Evolutionary conservation across 1,284 basidiomycete genomes (phyloP).

Genomic region (Pseudozyma flocculosa): DNA sequence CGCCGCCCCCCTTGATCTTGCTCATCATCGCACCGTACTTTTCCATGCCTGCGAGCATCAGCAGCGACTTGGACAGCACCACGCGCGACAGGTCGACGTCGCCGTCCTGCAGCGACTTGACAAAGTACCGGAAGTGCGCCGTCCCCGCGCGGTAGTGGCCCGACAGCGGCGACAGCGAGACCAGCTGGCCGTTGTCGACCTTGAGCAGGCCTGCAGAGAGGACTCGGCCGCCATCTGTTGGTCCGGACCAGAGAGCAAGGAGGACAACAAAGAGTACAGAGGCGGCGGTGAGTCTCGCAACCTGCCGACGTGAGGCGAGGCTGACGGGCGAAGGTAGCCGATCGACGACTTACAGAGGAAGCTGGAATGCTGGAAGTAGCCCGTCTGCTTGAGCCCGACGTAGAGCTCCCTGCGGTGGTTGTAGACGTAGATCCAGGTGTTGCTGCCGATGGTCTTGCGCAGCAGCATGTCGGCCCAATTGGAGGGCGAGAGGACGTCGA

Average conservation of each 20-base stretch:
- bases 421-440: conserved; percentile 50
- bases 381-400: conserved; percentile 47
- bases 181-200: conserved; percentile 37
- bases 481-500: conserved; percentile 27
- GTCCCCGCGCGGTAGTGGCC: conserved; percentile 47
- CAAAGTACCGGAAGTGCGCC: conserved; percentile 47
- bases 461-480: conserved; percentile 43
- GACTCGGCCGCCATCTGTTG: conserved; percentile 31
- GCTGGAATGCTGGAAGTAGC: conserved; percentile 48
- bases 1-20: conserved; percentile 20
- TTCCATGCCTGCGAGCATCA: conserved; percentile 42
- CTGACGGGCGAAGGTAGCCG: no score
- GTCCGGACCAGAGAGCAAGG: no score
- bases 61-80: conserved; percentile 35
- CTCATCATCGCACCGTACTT: conserved; percentile 41
- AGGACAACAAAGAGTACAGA: no score
- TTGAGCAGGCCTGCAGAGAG: conserved; percentile 45
- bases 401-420: conserved; percentile 47
- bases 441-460: conserved; percentile 38
- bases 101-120: conserved; percentile 38
- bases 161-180: conserved; percentile 36
- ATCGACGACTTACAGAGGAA: conserved; percentile 36
- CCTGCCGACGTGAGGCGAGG: no score
- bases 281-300: no score
- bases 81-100: conserved; percentile 42